These are phyloP conservation scores for Colletotrichum gloeosporioides DNA, from an alignment of 2,329 filamentous ascomycete species.

Conservation along the genomic window DNA sequence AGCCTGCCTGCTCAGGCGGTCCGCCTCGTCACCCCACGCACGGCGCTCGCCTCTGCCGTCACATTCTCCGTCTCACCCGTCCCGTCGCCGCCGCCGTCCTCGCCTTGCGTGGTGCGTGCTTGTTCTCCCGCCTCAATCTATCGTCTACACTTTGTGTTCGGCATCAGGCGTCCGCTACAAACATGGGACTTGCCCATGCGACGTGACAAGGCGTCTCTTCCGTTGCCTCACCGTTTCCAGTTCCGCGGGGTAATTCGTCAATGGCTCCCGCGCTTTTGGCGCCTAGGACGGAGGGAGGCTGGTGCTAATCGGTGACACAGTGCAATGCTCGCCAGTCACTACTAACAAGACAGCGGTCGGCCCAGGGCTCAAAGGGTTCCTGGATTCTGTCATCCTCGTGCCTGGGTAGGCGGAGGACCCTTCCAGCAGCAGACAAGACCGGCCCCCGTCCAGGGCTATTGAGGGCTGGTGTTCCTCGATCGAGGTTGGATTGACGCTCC, in stretches of 20 bases:
- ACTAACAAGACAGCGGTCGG: not conserved
- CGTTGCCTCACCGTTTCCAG: not conserved
- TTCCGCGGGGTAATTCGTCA: not conserved
- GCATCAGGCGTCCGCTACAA: not conserved
- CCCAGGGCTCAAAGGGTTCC: not conserved
- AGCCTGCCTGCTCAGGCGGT: not conserved
- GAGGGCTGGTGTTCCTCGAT: not conserved
- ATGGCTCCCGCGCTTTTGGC: not conserved
- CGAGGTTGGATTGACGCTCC: slow-evolving; percentile 3
- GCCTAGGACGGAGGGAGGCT: not conserved
- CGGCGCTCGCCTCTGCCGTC: not conserved
- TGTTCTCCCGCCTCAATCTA: not conserved
- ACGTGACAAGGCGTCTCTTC: not conserved
- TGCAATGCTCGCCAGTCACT: not conserved
- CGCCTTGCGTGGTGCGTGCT: not conserved
- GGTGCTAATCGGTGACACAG: not conserved
- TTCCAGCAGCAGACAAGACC: not conserved
- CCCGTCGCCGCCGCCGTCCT: not conserved
- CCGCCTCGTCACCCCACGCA: slow-evolving; percentile 3
- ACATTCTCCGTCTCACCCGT: not conserved
- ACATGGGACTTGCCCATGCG: not conserved
- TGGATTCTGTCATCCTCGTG: not conserved
- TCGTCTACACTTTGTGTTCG: not conserved
- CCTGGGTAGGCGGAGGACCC: not conserved
- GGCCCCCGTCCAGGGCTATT: not conserved